Conservation (phyloP, 2,329 filamentous ascomycete species). For the Paracoccidioides brasiliensis region DNA sequence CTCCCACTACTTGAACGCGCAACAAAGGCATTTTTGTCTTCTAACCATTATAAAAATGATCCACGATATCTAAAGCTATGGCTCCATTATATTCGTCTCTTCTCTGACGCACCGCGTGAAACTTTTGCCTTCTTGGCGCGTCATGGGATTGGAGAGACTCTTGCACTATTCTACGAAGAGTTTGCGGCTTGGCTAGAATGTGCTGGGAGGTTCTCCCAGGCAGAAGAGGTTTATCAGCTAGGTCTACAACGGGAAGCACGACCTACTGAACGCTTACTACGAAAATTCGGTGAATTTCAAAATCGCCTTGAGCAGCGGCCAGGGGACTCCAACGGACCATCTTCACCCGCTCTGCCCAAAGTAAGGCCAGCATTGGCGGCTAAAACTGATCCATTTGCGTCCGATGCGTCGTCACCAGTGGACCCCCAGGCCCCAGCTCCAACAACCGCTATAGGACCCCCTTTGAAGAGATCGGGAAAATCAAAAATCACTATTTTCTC, state of each 20-base stretch:
- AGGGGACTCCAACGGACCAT: slow-evolving; percentile 51
- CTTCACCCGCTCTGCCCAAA: slow-evolving; percentile 74
- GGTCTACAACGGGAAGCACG: slow-evolving; percentile 81
- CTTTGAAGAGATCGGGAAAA: slow-evolving; percentile 52
- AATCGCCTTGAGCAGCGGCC: slow-evolving; percentile 57
- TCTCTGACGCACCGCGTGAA: slow-evolving; percentile 85
- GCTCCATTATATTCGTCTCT: slow-evolving; percentile 86
- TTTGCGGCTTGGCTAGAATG: slow-evolving; percentile 87
- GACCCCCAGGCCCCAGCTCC: slow-evolving; percentile 53
- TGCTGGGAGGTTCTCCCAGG: slow-evolving; percentile 72
- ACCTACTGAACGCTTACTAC: slow-evolving; percentile 63
- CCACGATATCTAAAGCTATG: slow-evolving; percentile 85
- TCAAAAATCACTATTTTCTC: slow-evolving; percentile 87
- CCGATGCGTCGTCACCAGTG: slow-evolving; percentile 35
- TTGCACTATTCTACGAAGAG: slow-evolving; percentile 93
- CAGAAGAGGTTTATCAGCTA: slow-evolving; percentile 83
- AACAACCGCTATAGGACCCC: slow-evolving; percentile 34
- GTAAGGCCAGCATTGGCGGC: slow-evolving; percentile 71
- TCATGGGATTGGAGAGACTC: slow-evolving; percentile 70
- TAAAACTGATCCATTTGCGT: slow-evolving; percentile 70
- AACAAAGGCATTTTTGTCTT: slow-evolving; percentile 78
- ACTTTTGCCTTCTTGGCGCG: slow-evolving; percentile 83
- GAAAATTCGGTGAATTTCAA: slow-evolving; percentile 90
- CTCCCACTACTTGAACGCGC: slow-evolving; percentile 81
- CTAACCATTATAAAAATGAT: slow-evolving; percentile 84